These are phyloP conservation scores for Flaveria robusta DNA, from an alignment of 129 eudicot genomes.

Conservation along the genomic window DNA sequence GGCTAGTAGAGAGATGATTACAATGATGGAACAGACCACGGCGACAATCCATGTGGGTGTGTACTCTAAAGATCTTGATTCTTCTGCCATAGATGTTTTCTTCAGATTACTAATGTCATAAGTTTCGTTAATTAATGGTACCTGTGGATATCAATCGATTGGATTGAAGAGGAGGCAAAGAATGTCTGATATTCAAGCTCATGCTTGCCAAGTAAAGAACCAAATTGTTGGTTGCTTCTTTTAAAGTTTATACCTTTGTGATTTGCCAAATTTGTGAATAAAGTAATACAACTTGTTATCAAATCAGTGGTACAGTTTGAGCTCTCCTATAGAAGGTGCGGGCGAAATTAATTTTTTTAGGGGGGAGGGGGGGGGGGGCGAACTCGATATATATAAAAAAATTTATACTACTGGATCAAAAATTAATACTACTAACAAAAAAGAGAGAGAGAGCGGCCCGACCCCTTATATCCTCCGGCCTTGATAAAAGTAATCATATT, in stretches of 20 bases:
- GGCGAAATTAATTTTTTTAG: no score
- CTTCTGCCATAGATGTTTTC: conserved; percentile 19
- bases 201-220: conserved; percentile 36
- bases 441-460: no score
- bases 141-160: neutral
- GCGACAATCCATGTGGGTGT: conserved; percentile 48
- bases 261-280: neutral
- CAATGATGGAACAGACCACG: conserved; percentile 40
- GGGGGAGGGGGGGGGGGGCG: no score
- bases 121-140: conserved; percentile 3
- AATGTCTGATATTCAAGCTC: conserved; percentile 28
- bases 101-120: neutral
- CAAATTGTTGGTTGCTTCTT: conserved; percentile 8
- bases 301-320: no score
- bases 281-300: neutral
- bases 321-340: no score
- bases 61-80: conserved; percentile 43
- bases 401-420: no score
- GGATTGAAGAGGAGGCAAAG: conserved; percentile 29
- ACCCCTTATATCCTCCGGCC: no score
- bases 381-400: no score
- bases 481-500: neutral
- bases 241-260: neutral
- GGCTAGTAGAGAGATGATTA: conserved; percentile 34
- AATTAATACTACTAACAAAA: no score